Evolutionary conservation across 2,329 filamentous ascomycete species (phyloP).

Genomic region (Aspergillus tanneri): DNA sequence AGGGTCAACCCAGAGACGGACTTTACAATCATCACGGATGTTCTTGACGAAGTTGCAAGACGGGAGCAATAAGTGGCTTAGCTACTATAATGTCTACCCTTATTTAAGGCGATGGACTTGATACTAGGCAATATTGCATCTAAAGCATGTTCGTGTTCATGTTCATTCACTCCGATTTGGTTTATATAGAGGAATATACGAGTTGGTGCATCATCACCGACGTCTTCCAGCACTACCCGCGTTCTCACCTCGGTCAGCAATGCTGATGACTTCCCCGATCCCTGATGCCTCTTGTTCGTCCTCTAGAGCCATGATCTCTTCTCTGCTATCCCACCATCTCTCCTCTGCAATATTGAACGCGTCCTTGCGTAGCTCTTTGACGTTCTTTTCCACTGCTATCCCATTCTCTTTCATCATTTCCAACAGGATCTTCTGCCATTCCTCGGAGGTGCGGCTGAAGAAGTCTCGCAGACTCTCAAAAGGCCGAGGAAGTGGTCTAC

Average conservation of each 20-base stretch:
- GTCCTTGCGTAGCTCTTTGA: slow-evolving; percentile 90
- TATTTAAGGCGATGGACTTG: no score
- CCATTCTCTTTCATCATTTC: slow-evolving; percentile 69
- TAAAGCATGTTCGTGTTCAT: neutral
- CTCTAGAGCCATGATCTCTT: slow-evolving; percentile 87
- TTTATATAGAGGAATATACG: no score
- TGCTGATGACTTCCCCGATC: slow-evolving; percentile 88
- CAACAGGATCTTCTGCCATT: slow-evolving; percentile 88
- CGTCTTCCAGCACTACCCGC: slow-evolving; percentile 49
- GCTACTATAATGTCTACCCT: neutral
- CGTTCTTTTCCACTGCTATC: slow-evolving; percentile 55
- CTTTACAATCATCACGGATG: slow-evolving; percentile 60
- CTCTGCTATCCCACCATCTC: slow-evolving; percentile 98
- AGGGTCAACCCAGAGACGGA: slow-evolving; percentile 69
- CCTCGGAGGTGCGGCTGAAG: slow-evolving; percentile 79
- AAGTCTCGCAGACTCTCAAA: slow-evolving; percentile 92
- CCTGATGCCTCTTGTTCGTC: slow-evolving; percentile 95
- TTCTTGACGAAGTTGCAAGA: slow-evolving; percentile 56
- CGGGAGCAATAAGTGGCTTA: neutral
- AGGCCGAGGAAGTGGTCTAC: slow-evolving; percentile 71
- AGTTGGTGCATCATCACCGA: slow-evolving; percentile 37
- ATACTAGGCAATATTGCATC: neutral
- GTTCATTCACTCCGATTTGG: no score
- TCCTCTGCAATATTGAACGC: slow-evolving; percentile 90
- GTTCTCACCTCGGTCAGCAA: slow-evolving; percentile 67